Evolutionary conservation across 306 rosid genomes (phyloP), one percentile per base, ranked within the genome.

Genomic region (Oxytropis ochrocephala): DNA sequence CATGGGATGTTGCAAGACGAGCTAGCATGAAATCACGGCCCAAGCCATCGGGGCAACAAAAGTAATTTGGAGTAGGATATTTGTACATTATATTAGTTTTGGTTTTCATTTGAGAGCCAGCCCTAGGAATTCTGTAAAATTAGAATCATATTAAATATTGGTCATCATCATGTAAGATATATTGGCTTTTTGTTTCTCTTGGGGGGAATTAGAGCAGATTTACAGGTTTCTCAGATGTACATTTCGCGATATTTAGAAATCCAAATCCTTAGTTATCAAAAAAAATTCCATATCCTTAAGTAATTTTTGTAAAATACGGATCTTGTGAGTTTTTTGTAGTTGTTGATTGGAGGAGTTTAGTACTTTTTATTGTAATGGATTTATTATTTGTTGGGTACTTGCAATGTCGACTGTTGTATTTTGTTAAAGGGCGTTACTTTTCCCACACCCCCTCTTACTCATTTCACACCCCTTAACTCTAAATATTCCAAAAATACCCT

Each of bases 1-100:
- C 97, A 30, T 94, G 98, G 98, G 98, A 94, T 69, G 98, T 94
- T 76, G 98, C 98, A 33, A 86, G 90, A 69, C 81, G 98, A 79
- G 97, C 98, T 79, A 90, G 98, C 84, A 79, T 85, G 83, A 86
- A 41, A 79, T 58, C 89, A 5, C 72, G 69, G 17, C 81, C 82
- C 4, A 93, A 87, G 89, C 56, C 6, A 4, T 24, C 29, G 29
- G 81, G 62, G 44, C 78, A 46, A 21, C 79, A 78, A 77, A 88
- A 82, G 68, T 92, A 81, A 78, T 74, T 57, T 66, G 76, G 65
- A 19, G 68, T 62, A 76, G 55, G 67, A 63, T 50, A 72, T 32
- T 69, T 90, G 96, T 90, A 84, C 81, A 86, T 83, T 32, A 17
- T 12, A 5, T 58, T 64, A 61, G 70, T 67, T 78, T 68, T 75